These are phyloP conservation scores for Yamadazyma spencermartinsiae DNA, from an alignment of 1,139 yeast species.

Conservation along the genomic window DNA sequence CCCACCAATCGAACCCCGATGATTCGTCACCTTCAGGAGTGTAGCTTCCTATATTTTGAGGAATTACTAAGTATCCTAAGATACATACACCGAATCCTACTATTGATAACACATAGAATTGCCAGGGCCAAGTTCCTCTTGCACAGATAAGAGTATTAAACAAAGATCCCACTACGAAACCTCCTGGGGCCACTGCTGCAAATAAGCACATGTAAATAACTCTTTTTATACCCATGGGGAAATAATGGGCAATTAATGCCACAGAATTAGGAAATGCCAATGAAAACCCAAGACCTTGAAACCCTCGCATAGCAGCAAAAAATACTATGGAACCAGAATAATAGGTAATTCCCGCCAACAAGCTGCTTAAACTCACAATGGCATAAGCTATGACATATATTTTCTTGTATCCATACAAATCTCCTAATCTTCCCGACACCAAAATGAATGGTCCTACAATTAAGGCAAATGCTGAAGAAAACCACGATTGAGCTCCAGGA, in stretches of 20 bases:
- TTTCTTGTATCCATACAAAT: conserved; percentile 56
- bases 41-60: conserved; percentile 31
- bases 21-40: conserved; percentile 15
- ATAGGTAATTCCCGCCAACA: conserved; percentile 51
- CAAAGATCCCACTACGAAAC: conserved; percentile 52
- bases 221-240: conserved; percentile 44
- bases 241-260: conserved; percentile 54
- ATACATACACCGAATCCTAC: conserved; percentile 29
- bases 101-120: conserved; percentile 49
- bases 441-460: conserved; percentile 65
- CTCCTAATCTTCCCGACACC: conserved; percentile 64
- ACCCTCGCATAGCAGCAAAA: conserved; percentile 52
- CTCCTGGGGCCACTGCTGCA: conserved; percentile 63
- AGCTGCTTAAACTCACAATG: conserved; percentile 50
- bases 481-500: conserved; percentile 57
- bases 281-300: conserved; percentile 65
- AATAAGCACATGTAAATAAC: conserved; percentile 47
- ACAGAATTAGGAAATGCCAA: conserved; percentile 56
- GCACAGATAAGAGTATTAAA: conserved; percentile 47
- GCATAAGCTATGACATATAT: conserved; percentile 48
- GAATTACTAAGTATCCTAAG: conserved; percentile 41
- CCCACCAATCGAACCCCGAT: conserved; percentile 41
- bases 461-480: conserved; percentile 56
- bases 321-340: conserved; percentile 43
- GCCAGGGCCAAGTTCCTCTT: conserved; percentile 58